A percentile compares a stretch with the other conserved stretches of the same genome.
Conservation (phyloP, 352 stramenopile genomes). For the Pythium folliculosum region DNA sequence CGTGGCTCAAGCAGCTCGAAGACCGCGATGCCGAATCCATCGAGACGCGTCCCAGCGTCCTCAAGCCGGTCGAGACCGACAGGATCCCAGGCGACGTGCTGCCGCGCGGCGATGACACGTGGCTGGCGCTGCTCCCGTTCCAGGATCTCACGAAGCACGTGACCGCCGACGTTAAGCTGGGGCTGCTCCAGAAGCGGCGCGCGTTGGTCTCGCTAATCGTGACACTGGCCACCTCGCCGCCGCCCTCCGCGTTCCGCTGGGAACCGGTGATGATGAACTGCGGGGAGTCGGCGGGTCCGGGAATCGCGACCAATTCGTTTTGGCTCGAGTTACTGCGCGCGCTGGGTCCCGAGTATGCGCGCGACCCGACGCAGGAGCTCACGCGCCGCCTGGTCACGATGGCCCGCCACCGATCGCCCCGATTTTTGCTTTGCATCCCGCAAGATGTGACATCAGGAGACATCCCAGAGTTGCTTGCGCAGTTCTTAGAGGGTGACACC, state of each 20-base stretch:
- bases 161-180: background rate
- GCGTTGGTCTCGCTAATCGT: constrained; percentile 8
- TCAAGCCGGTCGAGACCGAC: background rate
- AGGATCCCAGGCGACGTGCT: background rate
- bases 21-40: background rate
- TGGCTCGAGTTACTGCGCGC: constrained; percentile 12
- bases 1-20: background rate
- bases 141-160: constrained; percentile 13
- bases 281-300: constrained; percentile 2
- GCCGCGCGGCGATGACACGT: background rate
- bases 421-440: constrained; percentile 4
- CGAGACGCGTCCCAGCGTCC: background rate
- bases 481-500: constrained; percentile 5
- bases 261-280: constrained; percentile 4
- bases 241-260: background rate
- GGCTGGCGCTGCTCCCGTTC: constrained; percentile 11
- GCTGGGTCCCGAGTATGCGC: background rate
- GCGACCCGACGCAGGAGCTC: background rate
- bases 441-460: constrained; percentile 1
- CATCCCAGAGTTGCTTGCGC: background rate
- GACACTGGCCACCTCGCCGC: background rate
- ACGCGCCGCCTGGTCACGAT: constrained; percentile 6
- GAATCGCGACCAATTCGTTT: background rate
- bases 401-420: background rate
- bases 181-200: constrained; percentile 12